phyloP scores from a whole-genome alignment of 441 rosid genomes.

The Sinapis alba region DNA sequence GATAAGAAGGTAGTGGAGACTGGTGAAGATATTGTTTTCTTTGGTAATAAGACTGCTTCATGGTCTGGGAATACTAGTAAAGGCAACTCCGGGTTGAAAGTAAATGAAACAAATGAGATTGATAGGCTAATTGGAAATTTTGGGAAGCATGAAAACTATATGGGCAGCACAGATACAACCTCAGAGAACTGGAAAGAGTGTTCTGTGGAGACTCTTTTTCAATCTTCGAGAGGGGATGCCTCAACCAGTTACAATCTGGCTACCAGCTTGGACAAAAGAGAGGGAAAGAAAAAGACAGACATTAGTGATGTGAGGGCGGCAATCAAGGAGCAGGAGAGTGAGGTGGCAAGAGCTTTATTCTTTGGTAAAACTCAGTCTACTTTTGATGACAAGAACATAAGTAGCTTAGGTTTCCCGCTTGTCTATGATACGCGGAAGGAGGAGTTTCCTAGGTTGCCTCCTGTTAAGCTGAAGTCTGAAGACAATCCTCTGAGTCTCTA shows the following conservation, averaged over 20 bases:
- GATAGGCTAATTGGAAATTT: constrained; percentile 47
- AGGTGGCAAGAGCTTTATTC: constrained; percentile 81
- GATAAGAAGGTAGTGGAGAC: constrained; percentile 52
- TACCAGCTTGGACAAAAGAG: constrained; percentile 54
- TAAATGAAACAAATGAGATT: constrained; percentile 47
- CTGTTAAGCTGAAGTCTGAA: constrained; percentile 92
- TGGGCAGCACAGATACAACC: constrained; percentile 50
- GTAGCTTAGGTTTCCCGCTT: constrained; percentile 52
- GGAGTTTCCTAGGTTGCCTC: constrained; percentile 88
- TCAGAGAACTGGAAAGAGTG: constrained; percentile 73
- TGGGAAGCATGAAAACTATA: constrained; percentile 41
- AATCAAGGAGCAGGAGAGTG: constrained; percentile 88
- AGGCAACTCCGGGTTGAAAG: constrained; percentile 46
- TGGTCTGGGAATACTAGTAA: constrained; percentile 65
- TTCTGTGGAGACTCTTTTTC: constrained; percentile 71
- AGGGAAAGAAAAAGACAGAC: constrained; percentile 72
- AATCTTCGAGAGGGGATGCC: constrained; percentile 57
- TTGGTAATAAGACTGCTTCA: constrained; percentile 55
- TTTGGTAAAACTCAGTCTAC: constrained; percentile 62
- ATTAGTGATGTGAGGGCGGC: constrained; percentile 56
- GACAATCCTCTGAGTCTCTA: constrained; percentile 70
- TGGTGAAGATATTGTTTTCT: constrained; percentile 58
- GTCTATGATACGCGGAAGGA: constrained; percentile 67
- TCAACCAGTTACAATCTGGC: constrained; percentile 54
- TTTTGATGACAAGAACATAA: constrained; percentile 52